Evolutionary conservation across 2,329 filamentous ascomycete genomes (phyloP).

Genomic region (Fusarium pilosicola): DNA sequence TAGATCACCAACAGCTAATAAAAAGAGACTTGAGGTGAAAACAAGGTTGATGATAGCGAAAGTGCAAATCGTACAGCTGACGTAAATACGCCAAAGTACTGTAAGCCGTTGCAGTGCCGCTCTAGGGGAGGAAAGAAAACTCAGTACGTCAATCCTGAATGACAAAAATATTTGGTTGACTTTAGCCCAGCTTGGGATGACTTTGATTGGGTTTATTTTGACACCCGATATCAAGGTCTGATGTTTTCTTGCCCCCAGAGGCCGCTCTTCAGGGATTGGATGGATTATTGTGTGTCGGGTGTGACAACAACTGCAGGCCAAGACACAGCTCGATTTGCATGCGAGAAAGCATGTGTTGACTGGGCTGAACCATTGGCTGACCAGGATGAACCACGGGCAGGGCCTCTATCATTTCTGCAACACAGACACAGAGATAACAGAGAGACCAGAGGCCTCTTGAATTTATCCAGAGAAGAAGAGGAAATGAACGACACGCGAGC

Average conservation of each 20-base stretch:
- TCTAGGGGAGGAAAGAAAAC: not conserved
- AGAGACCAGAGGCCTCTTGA: conserved; percentile 27
- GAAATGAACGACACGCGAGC: conserved; percentile 29
- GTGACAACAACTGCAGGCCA: conserved; percentile 38
- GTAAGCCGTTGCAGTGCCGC: conserved; percentile 27
- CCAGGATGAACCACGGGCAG: conserved; percentile 3
- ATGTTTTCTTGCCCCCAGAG: no score
- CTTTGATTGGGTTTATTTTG: no score
- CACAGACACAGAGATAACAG: conserved; percentile 2
- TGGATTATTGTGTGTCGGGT: conserved; percentile 7
- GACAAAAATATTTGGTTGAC: no score
- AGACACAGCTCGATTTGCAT: conserved; percentile 37
- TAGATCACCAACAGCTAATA: not conserved
- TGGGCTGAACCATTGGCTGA: conserved; percentile 34
- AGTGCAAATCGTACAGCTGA: conserved; percentile 25
- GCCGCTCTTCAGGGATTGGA: conserved; percentile 23
- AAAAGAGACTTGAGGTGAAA: conserved; percentile 16
- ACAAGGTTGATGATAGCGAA: conserved; percentile 31
- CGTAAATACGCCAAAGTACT: conserved; percentile 12
- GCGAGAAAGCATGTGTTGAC: conserved; percentile 36
- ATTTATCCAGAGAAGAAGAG: conserved; percentile 11
- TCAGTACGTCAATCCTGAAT: no score
- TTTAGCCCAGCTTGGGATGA: no score
- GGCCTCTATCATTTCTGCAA: conserved; percentile 5
- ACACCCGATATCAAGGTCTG: no score